These are phyloP conservation scores for Letharia columbiana DNA, from an alignment of 495 filamentous ascomycete genomes.

Conservation along the genomic window DNA sequence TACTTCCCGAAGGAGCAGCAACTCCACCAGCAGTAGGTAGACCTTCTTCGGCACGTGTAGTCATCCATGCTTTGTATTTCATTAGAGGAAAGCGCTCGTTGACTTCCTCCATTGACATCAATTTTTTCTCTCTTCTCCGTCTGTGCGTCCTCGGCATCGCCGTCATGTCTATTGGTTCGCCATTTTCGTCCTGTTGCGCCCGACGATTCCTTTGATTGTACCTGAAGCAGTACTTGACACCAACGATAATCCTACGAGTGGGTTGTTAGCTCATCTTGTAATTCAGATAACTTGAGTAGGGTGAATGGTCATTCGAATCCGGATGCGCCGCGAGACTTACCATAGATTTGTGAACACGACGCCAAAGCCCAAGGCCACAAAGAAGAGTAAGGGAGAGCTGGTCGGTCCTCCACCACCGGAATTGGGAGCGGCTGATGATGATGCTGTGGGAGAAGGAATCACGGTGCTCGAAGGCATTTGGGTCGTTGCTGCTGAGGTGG, in stretches of 20 bases:
- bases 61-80: slow-evolving; percentile 94
- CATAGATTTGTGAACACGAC: slow-evolving; percentile 99
- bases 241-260: slow-evolving; percentile 87
- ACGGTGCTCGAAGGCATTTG: not conserved
- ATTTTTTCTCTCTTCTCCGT: slow-evolving; percentile 84
- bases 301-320: not conserved
- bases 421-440: not conserved
- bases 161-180: slow-evolving; percentile 74
- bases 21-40: slow-evolving; percentile 80
- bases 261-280: slow-evolving; percentile 5
- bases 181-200: slow-evolving; percentile 69
- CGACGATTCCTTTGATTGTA: slow-evolving; percentile 92
- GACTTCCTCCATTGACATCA: slow-evolving; percentile 98
- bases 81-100: slow-evolving; percentile 91
- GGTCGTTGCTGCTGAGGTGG: slow-evolving; percentile 1
- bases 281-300: not conserved
- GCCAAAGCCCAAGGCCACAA: slow-evolving; percentile 93
- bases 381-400: slow-evolving; percentile 89
- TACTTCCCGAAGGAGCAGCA: slow-evolving; percentile 56
- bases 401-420: slow-evolving; percentile 44
- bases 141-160: slow-evolving; percentile 67
- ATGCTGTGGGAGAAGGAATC: not conserved
- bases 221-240: slow-evolving; percentile 97
- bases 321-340: slow-evolving; percentile 42
- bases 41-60: slow-evolving; percentile 71